A percentile compares a stretch with the other conserved stretches of the same genome.
These are phyloP conservation scores for Astrothelium subdiscretum DNA, from an alignment of 495 filamentous ascomycete species.

Conservation along the genomic window DNA sequence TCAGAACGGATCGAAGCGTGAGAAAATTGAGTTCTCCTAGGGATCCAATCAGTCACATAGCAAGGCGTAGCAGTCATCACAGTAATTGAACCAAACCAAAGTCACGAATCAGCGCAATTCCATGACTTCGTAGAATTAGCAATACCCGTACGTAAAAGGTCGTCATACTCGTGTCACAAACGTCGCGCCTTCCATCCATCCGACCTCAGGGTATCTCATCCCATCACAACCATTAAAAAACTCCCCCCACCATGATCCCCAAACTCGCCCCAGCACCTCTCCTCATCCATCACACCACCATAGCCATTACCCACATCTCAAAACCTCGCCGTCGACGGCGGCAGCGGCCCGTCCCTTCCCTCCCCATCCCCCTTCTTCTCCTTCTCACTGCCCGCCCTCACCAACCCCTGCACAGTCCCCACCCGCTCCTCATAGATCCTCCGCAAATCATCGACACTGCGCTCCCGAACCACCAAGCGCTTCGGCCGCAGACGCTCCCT, in stretches of 20 bases:
- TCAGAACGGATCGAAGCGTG: neutral
- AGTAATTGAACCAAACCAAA: too few species aligned
- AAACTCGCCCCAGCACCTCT: neutral
- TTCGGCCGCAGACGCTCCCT: conserved; percentile 8
- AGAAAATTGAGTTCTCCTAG: neutral
- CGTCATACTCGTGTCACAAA: too few species aligned
- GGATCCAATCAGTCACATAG: too few species aligned
- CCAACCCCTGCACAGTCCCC: conserved; percentile 21
- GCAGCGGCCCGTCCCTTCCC: neutral
- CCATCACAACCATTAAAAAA: too few species aligned
- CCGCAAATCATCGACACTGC: conserved; percentile 28
- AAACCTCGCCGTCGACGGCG: too few species aligned
- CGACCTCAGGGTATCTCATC: neutral
- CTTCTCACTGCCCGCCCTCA: conserved; percentile 3
- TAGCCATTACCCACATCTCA: neutral
- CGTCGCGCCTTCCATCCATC: neutral
- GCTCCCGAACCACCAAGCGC: conserved; percentile 24
- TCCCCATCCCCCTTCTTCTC: neutral
- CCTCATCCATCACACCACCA: neutral
- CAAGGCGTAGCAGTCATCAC: too few species aligned
- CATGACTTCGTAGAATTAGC: too few species aligned
- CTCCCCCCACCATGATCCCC: neutral
- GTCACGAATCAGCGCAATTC: too few species aligned
- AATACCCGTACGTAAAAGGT: too few species aligned
- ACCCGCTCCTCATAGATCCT: conserved; percentile 32